A percentile compares a stretch with the other conserved stretches of the same genome.
These are phyloP conservation scores for Gracilaria domingensis DNA, from an alignment of 23 red algal species.

Conservation along the genomic window DNA sequence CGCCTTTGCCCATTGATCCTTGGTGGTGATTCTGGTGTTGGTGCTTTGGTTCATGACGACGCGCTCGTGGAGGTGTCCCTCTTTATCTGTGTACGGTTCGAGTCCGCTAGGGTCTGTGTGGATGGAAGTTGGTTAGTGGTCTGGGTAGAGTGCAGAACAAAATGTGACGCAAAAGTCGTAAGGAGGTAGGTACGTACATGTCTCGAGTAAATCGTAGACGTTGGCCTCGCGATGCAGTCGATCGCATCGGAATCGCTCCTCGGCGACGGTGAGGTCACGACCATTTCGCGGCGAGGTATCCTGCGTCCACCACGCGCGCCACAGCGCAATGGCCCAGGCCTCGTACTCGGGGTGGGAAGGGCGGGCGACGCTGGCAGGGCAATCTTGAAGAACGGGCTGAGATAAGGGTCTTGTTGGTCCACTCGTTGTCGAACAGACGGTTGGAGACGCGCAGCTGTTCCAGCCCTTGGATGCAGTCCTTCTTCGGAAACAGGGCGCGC, in stretches of 20 bases:
- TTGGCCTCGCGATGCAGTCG: background rate
- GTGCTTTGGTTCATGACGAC: background rate
- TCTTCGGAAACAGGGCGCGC: background rate
- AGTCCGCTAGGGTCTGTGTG: slow-evolving; percentile 18
- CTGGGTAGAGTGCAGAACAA: background rate
- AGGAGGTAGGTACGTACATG: background rate
- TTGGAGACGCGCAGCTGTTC: slow-evolving; percentile 20
- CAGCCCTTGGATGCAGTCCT: slow-evolving; percentile 17
- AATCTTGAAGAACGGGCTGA: slow-evolving; percentile 32
- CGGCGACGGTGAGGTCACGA: background rate
- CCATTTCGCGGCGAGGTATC: slow-evolving; percentile 13
- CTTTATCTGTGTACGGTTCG: background rate
- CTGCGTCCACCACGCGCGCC: slow-evolving; percentile 49
- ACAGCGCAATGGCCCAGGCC: slow-evolving; percentile 19
- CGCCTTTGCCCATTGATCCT: slow-evolving; percentile 21
- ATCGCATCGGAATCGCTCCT: slow-evolving; percentile 20
- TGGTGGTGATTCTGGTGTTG: slow-evolving; percentile 11
- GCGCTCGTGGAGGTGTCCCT: background rate
- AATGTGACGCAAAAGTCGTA: background rate
- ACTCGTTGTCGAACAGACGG: slow-evolving; percentile 37
- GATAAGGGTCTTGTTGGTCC: background rate
- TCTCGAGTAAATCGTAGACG: background rate
- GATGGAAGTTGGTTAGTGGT: no score
- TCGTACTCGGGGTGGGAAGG: background rate
- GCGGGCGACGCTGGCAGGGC: background rate